Base-by-base conservation (phyloP, 306 rosid genomes). In the Carpinus viminea region DNA sequence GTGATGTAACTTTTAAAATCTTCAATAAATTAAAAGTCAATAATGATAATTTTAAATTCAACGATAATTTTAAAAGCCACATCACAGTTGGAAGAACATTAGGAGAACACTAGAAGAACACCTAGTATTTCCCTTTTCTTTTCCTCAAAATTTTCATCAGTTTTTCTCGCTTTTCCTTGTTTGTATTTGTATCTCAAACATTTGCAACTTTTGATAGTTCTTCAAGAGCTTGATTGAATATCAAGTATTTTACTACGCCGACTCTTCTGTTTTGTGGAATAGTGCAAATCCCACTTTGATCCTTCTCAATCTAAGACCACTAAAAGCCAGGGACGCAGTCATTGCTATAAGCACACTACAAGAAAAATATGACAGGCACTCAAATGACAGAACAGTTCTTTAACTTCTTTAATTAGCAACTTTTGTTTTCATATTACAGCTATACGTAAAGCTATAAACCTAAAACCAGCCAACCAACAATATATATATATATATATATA, bases 201-300 rank as follows among this genome's bases (percentile, higher is more conserved):
- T 41, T 18, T 17, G 3, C 0, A 41, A 38, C 3, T 41, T 66
- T 18, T 66, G 43, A 38, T 4, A 66, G 50, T 66, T 38, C 72
- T 66, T 66, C 72, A 66, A 38, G 51, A 66, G 7, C 72, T 41
- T 68, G 17, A 68, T 66, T 66, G 12, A n/a, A 66, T 41, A 50
- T 10, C 4, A 38, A 41, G 51, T 9, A 41, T 68, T 41, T 5
- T 34, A 36, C 12, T 20, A 18, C 38, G n/a, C 8, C 15, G 5
- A 41, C 13, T 41, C 28, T 18, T 45, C 72, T 43, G 52, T 68
- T 43, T 41, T 18, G 47, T 31, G 51, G 24, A 41, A 41, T 41
- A 41, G 21, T 41, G 50, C 26, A 65, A 65, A 36, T 65, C 47
- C 69, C 70, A 65, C 47, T 26, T 36, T 65, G 70, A 8, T 65